These are phyloP conservation scores for Solanum hybrid DNA, from an alignment of 305 asterid genomes.

Conservation along the genomic window DNA sequence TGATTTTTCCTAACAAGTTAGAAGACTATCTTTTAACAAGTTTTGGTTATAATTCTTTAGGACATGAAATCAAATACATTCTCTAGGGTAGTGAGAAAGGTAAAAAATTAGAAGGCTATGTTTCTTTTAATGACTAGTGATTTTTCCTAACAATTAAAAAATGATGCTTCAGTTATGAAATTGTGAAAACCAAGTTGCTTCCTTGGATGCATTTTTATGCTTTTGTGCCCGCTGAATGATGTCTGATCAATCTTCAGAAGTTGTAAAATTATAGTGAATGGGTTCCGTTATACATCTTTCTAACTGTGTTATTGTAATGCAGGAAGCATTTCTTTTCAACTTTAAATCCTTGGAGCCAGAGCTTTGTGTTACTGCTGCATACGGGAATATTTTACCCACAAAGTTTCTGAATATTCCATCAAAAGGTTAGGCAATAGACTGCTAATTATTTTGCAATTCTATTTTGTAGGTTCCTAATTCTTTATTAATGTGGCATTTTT, in stretches of 20 bases:
- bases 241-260: not conserved
- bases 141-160: not conserved
- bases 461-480: not conserved
- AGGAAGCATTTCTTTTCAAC: slow-evolving; percentile 64
- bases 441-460: not conserved
- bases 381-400: slow-evolving; percentile 85
- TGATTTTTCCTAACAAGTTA: not conserved
- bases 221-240: not conserved
- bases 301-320: slow-evolving; percentile 14
- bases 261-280: not conserved
- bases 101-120: not conserved
- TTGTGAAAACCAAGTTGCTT: not conserved
- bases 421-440: slow-evolving; percentile 52
- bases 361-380: slow-evolving; percentile 93
- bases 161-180: not conserved
- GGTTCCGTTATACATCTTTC: not conserved
- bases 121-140: not conserved
- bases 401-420: slow-evolving; percentile 79
- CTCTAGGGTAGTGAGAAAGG: not conserved
- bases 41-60: not conserved
- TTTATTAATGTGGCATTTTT: not conserved
- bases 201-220: not conserved
- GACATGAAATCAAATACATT: not conserved
- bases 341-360: slow-evolving; percentile 77
- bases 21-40: not conserved